Evolutionary conservation across 805 yeast species (phyloP).

Genomic region (Candida vaughaniae): DNA sequence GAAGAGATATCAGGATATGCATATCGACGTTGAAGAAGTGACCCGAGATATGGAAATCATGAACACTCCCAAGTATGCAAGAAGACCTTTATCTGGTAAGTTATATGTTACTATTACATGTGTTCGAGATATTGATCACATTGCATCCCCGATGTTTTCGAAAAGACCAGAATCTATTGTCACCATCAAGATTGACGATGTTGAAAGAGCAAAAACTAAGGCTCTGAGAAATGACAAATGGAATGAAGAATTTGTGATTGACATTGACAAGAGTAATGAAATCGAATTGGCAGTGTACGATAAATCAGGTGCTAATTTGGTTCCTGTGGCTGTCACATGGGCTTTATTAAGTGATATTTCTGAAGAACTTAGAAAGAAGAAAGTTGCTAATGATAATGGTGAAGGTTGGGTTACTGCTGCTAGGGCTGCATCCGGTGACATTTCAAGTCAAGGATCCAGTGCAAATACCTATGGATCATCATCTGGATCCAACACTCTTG

Average conservation of each 20-base stretch:
- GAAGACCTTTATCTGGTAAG: slow-evolving; percentile 82
- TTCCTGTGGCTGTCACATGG: slow-evolving; percentile 95
- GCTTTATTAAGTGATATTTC: slow-evolving; percentile 85
- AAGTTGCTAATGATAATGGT: slow-evolving; percentile 70
- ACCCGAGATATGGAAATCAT: slow-evolving; percentile 64
- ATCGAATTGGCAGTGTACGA: slow-evolving; percentile 87
- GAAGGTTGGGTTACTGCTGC: slow-evolving; percentile 82
- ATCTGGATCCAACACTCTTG: background rate
- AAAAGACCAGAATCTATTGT: slow-evolving; percentile 79
- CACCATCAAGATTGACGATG: slow-evolving; percentile 84
- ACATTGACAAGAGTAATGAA: slow-evolving; percentile 89
- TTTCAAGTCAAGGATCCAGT: background rate
- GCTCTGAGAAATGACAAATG: slow-evolving; percentile 75
- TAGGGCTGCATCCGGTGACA: slow-evolving; percentile 4
- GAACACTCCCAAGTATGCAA: slow-evolving; percentile 69
- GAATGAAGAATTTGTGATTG: slow-evolving; percentile 78
- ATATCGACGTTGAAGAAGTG: slow-evolving; percentile 67
- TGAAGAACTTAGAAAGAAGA: slow-evolving; percentile 90
- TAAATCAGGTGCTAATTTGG: slow-evolving; percentile 58
- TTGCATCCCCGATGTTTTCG: slow-evolving; percentile 76
- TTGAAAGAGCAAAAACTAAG: slow-evolving; percentile 72
- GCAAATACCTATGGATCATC: background rate
- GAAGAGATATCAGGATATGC: slow-evolving; percentile 87
- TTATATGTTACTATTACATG: slow-evolving; percentile 72
- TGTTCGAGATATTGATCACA: slow-evolving; percentile 88